Conservation (phyloP, 306 rosid species). For the Quercus engelmannii region DNA sequence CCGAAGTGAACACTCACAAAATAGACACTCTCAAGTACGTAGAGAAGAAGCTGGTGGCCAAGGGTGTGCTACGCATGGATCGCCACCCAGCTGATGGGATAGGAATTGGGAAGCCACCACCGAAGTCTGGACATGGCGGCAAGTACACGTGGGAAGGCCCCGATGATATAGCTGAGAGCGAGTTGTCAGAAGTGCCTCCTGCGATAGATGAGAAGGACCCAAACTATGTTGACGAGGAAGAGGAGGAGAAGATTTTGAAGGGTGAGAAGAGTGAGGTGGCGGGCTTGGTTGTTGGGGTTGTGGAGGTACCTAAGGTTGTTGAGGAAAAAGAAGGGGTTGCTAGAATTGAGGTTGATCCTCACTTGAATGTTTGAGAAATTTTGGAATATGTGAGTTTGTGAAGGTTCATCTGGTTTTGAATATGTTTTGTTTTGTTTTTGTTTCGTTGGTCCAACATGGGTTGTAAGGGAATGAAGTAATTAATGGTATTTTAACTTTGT, state of each 20-base stretch:
- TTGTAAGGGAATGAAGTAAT: background rate
- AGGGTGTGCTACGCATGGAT: slow-evolving; percentile 57
- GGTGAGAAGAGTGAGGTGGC: slow-evolving; percentile 25
- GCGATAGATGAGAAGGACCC: slow-evolving; percentile 80
- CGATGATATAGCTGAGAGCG: slow-evolving; percentile 25
- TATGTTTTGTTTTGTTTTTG: background rate
- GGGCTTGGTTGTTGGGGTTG: slow-evolving; percentile 50
- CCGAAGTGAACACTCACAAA: slow-evolving; percentile 46
- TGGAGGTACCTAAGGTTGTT: slow-evolving; percentile 53
- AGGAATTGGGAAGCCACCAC: slow-evolving; percentile 44
- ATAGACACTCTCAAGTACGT: slow-evolving; percentile 53
- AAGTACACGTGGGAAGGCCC: slow-evolving; percentile 97
- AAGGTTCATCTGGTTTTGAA: background rate
- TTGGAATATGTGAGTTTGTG: background rate
- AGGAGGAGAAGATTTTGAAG: slow-evolving; percentile 27
- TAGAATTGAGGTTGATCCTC: slow-evolving; percentile 78
- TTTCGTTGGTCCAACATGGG: background rate
- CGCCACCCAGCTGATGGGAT: slow-evolving; percentile 67
- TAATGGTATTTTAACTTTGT: background rate
- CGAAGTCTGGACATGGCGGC: slow-evolving; percentile 74
- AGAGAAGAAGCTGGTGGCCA: slow-evolving; percentile 68
- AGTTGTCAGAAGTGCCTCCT: slow-evolving; percentile 44
- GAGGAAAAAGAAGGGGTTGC: slow-evolving; percentile 40
- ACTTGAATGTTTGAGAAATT: background rate
- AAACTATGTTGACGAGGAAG: slow-evolving; percentile 66